phyloP scores from a whole-genome alignment of 805 yeast genomes.

The Teunomyces barrocoloradensis region DNA sequence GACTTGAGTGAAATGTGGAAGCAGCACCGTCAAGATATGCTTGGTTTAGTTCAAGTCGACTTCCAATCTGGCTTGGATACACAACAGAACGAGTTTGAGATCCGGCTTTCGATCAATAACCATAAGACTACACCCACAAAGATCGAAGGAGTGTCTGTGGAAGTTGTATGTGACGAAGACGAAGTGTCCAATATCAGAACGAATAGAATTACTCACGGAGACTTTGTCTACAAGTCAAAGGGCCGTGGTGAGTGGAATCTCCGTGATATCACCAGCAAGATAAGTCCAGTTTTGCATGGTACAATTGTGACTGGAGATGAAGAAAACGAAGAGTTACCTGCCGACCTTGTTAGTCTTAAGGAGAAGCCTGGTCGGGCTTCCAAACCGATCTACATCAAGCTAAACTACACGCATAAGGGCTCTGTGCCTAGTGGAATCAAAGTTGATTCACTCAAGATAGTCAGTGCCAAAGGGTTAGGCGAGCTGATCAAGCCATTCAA shows the following conservation, averaged over 20 bases:
- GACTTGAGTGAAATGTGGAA: slow-evolving; percentile 40
- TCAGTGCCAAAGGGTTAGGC: slow-evolving; percentile 55
- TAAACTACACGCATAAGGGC: slow-evolving; percentile 63
- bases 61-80: slow-evolving; percentile 53
- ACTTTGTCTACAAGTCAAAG: slow-evolving; percentile 53
- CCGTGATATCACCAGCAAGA: slow-evolving; percentile 55
- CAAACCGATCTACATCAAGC: slow-evolving; percentile 40
- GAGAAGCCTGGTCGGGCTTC: slow-evolving; percentile 6
- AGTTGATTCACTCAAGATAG: slow-evolving; percentile 61
- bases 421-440: slow-evolving; percentile 72
- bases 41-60: slow-evolving; percentile 59
- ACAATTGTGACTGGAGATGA: slow-evolving; percentile 27
- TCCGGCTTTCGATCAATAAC: slow-evolving; percentile 45
- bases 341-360: slow-evolving; percentile 9
- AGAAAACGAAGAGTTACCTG: slow-evolving; percentile 6
- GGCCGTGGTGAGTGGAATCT: slow-evolving; percentile 69
- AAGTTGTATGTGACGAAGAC: slow-evolving; percentile 18
- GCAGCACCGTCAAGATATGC: slow-evolving; percentile 20
- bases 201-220: slow-evolving; percentile 72
- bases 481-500: slow-evolving; percentile 75
- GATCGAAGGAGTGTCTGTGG: slow-evolving; percentile 31
- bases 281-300: slow-evolving; percentile 67
- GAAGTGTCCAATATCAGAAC: slow-evolving; percentile 45
- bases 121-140: slow-evolving; percentile 25
- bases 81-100: slow-evolving; percentile 59